Base-by-base conservation (phyloP, 129 eudicot genomes). In the Heracleum sosnowskyi region DNA sequence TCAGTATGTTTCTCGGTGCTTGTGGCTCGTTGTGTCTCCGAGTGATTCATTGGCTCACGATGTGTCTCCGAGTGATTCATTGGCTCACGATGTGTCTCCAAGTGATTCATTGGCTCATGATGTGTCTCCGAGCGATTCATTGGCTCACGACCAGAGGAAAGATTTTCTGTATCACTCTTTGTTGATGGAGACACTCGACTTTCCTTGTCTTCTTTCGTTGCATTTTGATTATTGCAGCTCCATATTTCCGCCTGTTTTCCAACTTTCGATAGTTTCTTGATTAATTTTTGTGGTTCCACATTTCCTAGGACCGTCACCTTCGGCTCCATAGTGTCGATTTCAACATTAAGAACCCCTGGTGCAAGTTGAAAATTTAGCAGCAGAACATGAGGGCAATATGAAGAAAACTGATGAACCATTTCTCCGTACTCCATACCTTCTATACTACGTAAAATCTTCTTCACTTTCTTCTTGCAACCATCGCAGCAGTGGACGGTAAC, bases 401-500 rank as follows among this genome's bases (percentile, higher is more conserved):
- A 28, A 74, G 31, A 41, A 15, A 42, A 44, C 60, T 29, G 17
- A n/a, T 11, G 24, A 15, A 74, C 36, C 17, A 7, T 2, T 22
- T 74, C 37, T 74, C 49, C 0, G 40, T 3, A 28, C 34, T 37
- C 33, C 33, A 33, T 77, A 77, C 80, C 80, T 77, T 77, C 74
- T 13, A 42, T 77, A 28, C 39, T 41, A 7, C 60, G 57, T 41
- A 77, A 31, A 13, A 41, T 72, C 80, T 77, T 77, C 74, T 63
- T 77, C 18, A 77, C 80, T 41, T 77, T 77, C 80, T 77, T 77
- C 80, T 63, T 77, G 62, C 80, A 77, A 28, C 80, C 80, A 4
- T 77, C 80, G n/a, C 80, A 77, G 40, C 80, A 77, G 24, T 77
- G 73, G 18, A 77, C 74, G 17, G 60, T n/a, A 77, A 77, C 80